These are phyloP conservation scores for Andrographis paniculata DNA, from an alignment of 305 asterid species.

Conservation along the genomic window DNA sequence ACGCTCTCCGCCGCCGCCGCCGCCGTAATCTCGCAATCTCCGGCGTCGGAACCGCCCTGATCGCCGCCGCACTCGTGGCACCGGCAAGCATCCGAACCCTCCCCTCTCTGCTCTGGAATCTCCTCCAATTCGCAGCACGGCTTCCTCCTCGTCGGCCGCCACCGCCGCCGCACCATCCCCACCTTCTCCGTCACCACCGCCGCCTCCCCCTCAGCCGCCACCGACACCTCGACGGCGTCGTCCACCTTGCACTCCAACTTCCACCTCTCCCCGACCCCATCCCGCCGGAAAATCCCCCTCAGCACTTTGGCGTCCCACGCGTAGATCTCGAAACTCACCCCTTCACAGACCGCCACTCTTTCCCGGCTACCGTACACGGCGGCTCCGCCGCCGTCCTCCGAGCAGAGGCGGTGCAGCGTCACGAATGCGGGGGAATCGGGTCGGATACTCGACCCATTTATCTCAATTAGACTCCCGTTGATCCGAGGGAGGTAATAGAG, in stretches of 20 bases:
- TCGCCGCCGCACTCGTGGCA: slow-evolving; percentile 32
- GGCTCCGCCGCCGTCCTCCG: slow-evolving; percentile 6
- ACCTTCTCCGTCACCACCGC: slow-evolving; percentile 33
- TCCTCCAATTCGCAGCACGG: slow-evolving; percentile 50
- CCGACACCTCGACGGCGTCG: slow-evolving; percentile 30
- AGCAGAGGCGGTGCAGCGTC: slow-evolving; percentile 48
- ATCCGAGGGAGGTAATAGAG: slow-evolving; percentile 62
- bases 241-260: slow-evolving; percentile 41
- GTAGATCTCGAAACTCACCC: slow-evolving; percentile 52
- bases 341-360: slow-evolving; percentile 44
- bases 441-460: slow-evolving; percentile 41
- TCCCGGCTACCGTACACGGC: slow-evolving; percentile 47
- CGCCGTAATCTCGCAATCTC: slow-evolving; percentile 24
- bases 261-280: slow-evolving; percentile 42
- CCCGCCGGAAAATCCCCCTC: slow-evolving; percentile 48
- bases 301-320: slow-evolving; percentile 35
- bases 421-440: slow-evolving; percentile 53
- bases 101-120: slow-evolving; percentile 75
- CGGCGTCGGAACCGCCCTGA: slow-evolving; percentile 15
- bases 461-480: slow-evolving; percentile 40
- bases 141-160: slow-evolving; percentile 19
- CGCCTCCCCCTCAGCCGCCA: slow-evolving; percentile 36
- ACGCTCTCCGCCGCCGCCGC: slow-evolving; percentile 31
- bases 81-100: slow-evolving; percentile 30
- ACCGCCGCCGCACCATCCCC: slow-evolving; percentile 25